Conservation (phyloP, 2,329 filamentous ascomycete genomes). For the Ophiognomonia clavigignenti-juglandacearum region DNA sequence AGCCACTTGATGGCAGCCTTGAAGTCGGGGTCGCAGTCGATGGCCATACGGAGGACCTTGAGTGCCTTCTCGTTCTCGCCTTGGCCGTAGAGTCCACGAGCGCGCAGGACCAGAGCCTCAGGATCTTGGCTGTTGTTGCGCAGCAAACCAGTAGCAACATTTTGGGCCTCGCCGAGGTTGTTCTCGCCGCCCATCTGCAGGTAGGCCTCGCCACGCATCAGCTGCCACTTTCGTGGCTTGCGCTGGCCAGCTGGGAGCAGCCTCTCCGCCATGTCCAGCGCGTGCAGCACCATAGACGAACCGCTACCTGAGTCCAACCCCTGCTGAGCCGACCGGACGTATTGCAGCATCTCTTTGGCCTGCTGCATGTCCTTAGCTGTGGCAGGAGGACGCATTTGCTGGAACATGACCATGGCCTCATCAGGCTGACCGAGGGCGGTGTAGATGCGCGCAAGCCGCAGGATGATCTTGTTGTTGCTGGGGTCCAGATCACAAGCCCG, state of each 20-base stretch:
- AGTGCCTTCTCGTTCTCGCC: constrained; percentile 95
- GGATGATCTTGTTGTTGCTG: constrained; percentile 79
- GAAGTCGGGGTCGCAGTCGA: constrained; percentile 89
- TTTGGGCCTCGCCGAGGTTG: constrained; percentile 85
- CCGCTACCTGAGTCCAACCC: constrained; percentile 69
- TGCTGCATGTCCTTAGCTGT: constrained; percentile 80
- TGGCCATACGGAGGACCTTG: constrained; percentile 84
- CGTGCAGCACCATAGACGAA: constrained; percentile 88
- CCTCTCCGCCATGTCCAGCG: constrained; percentile 84
- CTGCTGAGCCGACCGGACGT: constrained; percentile 75
- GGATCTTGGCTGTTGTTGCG: constrained; percentile 86
- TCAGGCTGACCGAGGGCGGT: constrained; percentile 80
- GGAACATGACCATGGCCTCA: constrained; percentile 79
- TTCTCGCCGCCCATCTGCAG: constrained; percentile 90
- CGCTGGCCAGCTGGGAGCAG: constrained; percentile 69
- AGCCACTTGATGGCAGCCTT: constrained; percentile 84
- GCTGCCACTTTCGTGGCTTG: constrained; percentile 86
- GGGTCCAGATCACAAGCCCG: constrained; percentile 79
- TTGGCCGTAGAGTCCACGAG: constrained; percentile 80
- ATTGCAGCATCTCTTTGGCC: constrained; percentile 79
- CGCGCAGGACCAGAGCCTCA: constrained; percentile 85
- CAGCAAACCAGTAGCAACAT: constrained; percentile 82
- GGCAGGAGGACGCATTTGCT: constrained; percentile 72
- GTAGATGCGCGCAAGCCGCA: constrained; percentile 85
- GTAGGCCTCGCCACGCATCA: constrained; percentile 88